Conservation (phyloP, 805 yeast species). For the Cyberlindnera mrakii region DNA sequence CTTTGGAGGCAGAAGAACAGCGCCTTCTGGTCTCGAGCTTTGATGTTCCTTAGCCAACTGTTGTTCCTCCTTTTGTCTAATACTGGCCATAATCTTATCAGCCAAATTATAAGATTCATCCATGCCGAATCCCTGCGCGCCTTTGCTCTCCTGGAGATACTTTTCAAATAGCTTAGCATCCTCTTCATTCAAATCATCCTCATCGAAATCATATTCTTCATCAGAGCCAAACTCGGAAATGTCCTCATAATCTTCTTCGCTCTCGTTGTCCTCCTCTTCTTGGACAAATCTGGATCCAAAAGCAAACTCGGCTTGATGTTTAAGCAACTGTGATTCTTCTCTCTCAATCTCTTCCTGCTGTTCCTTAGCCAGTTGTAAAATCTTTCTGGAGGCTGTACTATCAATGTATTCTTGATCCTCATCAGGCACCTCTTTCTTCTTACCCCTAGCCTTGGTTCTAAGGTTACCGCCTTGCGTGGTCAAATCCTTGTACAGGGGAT, state of each 20-base stretch:
- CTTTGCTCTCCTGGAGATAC: constrained; percentile 46
- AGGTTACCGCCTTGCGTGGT: constrained; percentile 70
- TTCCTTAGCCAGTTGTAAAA: constrained; percentile 81
- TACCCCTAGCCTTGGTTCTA: constrained; percentile 35
- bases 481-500: constrained; percentile 73
- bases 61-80: constrained; percentile 61
- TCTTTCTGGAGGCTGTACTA: constrained; percentile 76
- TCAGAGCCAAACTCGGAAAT: constrained; percentile 40
- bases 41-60: constrained; percentile 26
- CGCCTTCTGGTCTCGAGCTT: constrained; percentile 47
- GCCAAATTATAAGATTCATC: constrained; percentile 63
- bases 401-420: constrained; percentile 64
- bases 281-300: constrained; percentile 36
- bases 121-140: constrained; percentile 27
- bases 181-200: constrained; percentile 64
- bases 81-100: constrained; percentile 88
- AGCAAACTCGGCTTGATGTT: constrained; percentile 23
- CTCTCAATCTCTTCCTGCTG: constrained; percentile 87
- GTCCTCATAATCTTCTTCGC: constrained; percentile 33
- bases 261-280: constrained; percentile 33
- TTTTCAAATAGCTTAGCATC: constrained; percentile 82
- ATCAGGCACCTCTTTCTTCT: constrained; percentile 34
- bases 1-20: constrained; percentile 88
- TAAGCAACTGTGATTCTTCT: constrained; percentile 51
- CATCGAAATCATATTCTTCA: constrained; percentile 51